Evolutionary conservation across 75 land plant species (phyloP).

Genomic region (Sequoiadendron giganteum): DNA sequence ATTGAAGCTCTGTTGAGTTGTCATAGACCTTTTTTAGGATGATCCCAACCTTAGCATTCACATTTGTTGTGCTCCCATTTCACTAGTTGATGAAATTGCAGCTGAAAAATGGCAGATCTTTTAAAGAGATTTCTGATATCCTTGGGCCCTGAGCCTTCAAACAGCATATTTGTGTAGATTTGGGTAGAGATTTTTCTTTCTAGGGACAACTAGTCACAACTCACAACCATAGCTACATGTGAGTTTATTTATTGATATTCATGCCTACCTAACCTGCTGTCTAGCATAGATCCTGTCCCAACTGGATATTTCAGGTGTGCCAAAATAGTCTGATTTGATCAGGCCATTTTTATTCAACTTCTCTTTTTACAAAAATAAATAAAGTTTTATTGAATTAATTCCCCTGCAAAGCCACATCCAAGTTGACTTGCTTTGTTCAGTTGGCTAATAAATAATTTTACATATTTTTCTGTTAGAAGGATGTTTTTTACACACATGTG

Average conservation of each 20-base stretch:
- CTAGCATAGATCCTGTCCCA: no score
- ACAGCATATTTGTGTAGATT: not conserved
- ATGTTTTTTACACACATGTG: no score
- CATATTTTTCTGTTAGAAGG: no score
- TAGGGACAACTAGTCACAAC: not conserved
- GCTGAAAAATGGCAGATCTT: not conserved
- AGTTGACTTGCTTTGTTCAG: not conserved
- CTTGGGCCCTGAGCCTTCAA: not conserved
- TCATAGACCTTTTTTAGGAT: not conserved
- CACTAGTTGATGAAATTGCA: not conserved
- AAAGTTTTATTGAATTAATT: no score
- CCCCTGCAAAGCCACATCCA: no score
- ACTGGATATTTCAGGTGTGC: no score
- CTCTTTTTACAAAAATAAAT: no score
- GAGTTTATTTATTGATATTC: not conserved
- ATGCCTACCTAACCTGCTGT: no score
- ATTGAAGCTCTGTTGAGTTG: not conserved
- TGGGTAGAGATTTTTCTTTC: not conserved
- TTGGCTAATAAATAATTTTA: no score
- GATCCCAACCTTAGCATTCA: not conserved
- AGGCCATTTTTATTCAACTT: no score
- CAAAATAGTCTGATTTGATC: no score
- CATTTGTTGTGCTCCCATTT: not conserved
- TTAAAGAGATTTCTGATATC: not conserved
- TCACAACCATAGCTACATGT: not conserved